Base-by-base conservation (phyloP, 208 protist genomes). In the Wallacemonas collosoma region DNA sequence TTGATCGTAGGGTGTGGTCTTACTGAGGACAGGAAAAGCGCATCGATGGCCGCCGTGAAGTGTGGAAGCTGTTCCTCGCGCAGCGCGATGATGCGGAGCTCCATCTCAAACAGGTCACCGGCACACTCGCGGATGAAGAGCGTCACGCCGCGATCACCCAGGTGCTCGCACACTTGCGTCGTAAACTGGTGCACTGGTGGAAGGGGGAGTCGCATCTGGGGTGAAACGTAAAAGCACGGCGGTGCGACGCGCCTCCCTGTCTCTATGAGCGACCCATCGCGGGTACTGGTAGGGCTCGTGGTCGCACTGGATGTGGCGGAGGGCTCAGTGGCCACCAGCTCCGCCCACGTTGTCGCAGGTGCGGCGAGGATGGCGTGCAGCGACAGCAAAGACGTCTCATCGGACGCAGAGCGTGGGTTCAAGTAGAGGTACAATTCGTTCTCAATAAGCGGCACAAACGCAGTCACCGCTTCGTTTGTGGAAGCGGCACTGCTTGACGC, bases 141-240 rank as follows among this genome's bases (percentile, higher is more conserved):
- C 0, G 76, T 92, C 55, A 89, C 56, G 54, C 71, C 82, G 1
- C 66, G 17, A 54, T 88, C 84, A 15, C 68, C 53, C 11, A 64
- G 44, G 72, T 92, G 87, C 68, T 81, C 80, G 73, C 87, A 89
- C 6, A 92, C 80, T 12, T 61, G 67, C 14, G 80, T 83, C 14
- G 40, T 60, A 38, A 89, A 89, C 11, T 58, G 26, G 51, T 76
- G 58, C 14, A 81, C 72, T 5, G 79, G 66, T 26, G 87, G 87
- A 5, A 92, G 50, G 1, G 71, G 78, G 35, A 92, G 62, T 41
- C 73, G 61, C 43, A 88, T 40, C 1, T 68, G 17, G 2, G 71
- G 36, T 2, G 83, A 85, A 8, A 82, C 50, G 68, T 87, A 88
- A n/a, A 68, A 73, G 69, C 48, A 71, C 39, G 66, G 66, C 48